These are phyloP conservation scores for Deinandra increscens DNA, from an alignment of 129 eudicot species.

Conservation along the genomic window DNA sequence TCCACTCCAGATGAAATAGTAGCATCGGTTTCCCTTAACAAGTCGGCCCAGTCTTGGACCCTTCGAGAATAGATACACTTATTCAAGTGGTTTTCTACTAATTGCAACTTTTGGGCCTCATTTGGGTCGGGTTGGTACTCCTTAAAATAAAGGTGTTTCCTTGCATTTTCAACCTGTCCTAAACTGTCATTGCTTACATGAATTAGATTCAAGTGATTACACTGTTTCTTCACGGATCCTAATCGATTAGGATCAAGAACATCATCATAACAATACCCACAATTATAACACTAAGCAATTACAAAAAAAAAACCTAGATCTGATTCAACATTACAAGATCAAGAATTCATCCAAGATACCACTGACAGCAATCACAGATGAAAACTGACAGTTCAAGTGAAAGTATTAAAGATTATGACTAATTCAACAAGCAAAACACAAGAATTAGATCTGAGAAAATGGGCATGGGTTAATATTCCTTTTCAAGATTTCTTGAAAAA, in stretches of 20 bases:
- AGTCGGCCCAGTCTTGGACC: constrained; percentile 64
- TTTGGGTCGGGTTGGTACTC: constrained; percentile 59
- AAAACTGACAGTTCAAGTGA: background rate
- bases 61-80: constrained; percentile 62
- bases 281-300: background rate
- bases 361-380: too few species aligned
- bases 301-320: constrained; percentile 8
- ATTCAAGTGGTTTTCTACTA: constrained; percentile 55
- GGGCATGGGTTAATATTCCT: background rate
- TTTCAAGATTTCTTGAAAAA: background rate
- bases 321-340: constrained; percentile 21
- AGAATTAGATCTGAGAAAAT: constrained; percentile 12
- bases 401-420: background rate
- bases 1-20: constrained; percentile 85
- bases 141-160: constrained; percentile 52
- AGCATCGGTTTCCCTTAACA: constrained; percentile 63
- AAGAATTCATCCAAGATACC: constrained; percentile 20
- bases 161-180: constrained; percentile 88
- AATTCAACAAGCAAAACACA: constrained; percentile 15
- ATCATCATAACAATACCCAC: constrained; percentile 13
- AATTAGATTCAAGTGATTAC: constrained; percentile 23
- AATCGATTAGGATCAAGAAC: constrained; percentile 23
- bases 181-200: constrained; percentile 51
- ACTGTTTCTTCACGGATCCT: background rate
- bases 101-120: constrained; percentile 67